A percentile compares a stretch with the other conserved stretches of the same genome.
phyloP scores from a whole-genome alignment of 164 flowering plant species.

The Magnolia officinalis region DNA sequence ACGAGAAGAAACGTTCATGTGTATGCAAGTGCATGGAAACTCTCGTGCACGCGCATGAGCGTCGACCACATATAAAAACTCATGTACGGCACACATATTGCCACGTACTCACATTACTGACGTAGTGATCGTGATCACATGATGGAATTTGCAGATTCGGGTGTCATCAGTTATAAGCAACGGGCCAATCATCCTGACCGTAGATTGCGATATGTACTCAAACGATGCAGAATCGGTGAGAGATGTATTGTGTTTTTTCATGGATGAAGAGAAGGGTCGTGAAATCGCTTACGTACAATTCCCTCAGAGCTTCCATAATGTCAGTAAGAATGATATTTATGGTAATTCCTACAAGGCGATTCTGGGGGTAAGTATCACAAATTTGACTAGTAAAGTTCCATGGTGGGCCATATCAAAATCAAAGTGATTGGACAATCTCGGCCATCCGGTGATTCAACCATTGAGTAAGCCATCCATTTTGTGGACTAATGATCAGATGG shows the following conservation, averaged over 20 bases:
- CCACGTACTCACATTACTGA: no score
- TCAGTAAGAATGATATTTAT: slow-evolving; percentile 56
- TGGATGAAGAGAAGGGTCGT: slow-evolving; percentile 62
- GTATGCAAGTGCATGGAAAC: no score
- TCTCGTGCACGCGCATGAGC: not conserved
- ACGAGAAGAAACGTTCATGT: no score
- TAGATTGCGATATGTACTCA: slow-evolving; percentile 87
- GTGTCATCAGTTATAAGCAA: slow-evolving; percentile 67
- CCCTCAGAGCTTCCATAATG: slow-evolving; percentile 56
- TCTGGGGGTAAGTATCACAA: slow-evolving; percentile 1
- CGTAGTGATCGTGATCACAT: not conserved
- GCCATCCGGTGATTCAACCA: no score
- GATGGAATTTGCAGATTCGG: slow-evolving; percentile 40
- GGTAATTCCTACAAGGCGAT: slow-evolving; percentile 10
- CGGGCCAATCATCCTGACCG: slow-evolving; percentile 52
- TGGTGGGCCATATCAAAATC: not conserved
- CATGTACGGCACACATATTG: not conserved
- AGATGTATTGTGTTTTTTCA: slow-evolving; percentile 70
- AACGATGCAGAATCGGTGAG: slow-evolving; percentile 45
- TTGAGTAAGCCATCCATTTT: not conserved
- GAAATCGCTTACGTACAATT: slow-evolving; percentile 61
- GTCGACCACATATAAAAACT: not conserved
- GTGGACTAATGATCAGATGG: not conserved
- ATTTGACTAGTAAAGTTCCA: not conserved
- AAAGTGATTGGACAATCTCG: no score